phyloP scores from a whole-genome alignment of 2,329 filamentous ascomycete species.

The Hirsutella minnesotensis region DNA sequence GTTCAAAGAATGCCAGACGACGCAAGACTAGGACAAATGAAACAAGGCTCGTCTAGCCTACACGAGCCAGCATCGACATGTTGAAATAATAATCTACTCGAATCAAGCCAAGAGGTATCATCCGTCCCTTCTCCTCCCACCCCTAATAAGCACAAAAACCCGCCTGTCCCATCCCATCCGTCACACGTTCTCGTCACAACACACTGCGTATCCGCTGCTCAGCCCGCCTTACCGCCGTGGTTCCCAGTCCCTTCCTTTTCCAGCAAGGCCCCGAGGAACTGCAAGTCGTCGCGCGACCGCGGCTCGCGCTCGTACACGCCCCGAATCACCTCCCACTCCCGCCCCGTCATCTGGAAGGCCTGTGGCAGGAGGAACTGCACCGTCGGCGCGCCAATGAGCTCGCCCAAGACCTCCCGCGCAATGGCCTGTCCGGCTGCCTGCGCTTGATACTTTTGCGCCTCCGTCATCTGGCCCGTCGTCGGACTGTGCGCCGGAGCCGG shows the following conservation, averaged over 20 bases:
- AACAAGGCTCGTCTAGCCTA: neutral
- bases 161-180: no score
- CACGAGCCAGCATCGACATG: no score
- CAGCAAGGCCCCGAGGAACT: constrained; percentile 41
- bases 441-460: constrained; percentile 26
- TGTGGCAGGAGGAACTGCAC: constrained; percentile 59
- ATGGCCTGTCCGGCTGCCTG: constrained; percentile 42
- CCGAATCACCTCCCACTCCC: constrained; percentile 64
- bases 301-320: constrained; percentile 56
- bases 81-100: neutral
- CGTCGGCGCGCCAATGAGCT: constrained; percentile 49
- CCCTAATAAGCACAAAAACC: no score
- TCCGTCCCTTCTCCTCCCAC: no score
- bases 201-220: neutral
- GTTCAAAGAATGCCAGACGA: no score
- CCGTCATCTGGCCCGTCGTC: constrained; percentile 11
- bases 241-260: constrained; percentile 31
- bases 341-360: constrained; percentile 53
- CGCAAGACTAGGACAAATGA: no score
- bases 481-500: neutral
- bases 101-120: no score
- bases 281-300: constrained; percentile 49
- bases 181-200: no score
- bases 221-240: neutral
- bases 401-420: constrained; percentile 53